Percentiles rank a stretch among this genome's conserved stretches.
phyloP scores from a whole-genome alignment of 257 asterid species.

The Nicotiana obtusifolia region DNA sequence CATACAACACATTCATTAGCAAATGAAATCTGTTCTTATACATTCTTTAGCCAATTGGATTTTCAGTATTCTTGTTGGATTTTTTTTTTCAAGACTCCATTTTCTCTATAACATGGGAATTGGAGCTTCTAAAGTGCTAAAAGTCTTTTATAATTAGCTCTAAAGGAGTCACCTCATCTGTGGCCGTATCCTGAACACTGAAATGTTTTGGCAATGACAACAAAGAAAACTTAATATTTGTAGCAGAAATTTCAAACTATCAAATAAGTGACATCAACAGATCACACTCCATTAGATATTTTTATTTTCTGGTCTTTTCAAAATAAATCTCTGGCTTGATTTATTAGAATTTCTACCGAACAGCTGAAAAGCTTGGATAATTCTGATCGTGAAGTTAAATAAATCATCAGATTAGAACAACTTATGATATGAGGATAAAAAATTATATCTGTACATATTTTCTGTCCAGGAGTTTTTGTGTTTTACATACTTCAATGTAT shows the following conservation, averaged over 20 bases:
- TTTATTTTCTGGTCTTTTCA: neutral
- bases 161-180: no score
- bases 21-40: neutral
- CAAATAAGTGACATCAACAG: neutral
- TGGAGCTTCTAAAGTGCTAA: neutral
- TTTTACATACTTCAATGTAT: neutral
- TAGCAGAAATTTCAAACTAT: no score
- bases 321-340: neutral
- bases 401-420: neutral
- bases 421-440: neutral
- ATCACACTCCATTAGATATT: neutral
- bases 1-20: neutral
- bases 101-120: neutral
- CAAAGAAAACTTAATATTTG: no score
- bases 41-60: neutral
- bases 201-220: no score
- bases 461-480: neutral
- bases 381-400: neutral
- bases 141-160: neutral
- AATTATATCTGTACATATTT: neutral
- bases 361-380: neutral
- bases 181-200: no score
- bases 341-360: neutral
- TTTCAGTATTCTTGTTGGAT: neutral
- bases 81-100: neutral